These are phyloP conservation scores for Baudoinia panamericana DNA, from an alignment of 495 filamentous ascomycete species.

Conservation along the genomic window DNA sequence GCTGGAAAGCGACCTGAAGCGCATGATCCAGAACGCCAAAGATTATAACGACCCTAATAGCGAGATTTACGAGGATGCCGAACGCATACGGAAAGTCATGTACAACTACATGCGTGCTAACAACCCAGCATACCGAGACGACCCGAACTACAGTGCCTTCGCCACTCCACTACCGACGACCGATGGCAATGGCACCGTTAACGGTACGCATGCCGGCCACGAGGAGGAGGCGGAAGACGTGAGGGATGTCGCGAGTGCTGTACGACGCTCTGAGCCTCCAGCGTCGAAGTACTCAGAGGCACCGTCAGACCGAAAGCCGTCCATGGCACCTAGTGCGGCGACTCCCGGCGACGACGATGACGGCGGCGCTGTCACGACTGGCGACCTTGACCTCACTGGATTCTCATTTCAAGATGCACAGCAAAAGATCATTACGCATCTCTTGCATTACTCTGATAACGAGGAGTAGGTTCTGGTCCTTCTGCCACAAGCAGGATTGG, in stretches of 20 bases:
- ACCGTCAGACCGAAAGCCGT: slow-evolving; percentile 11
- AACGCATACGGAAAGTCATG: slow-evolving; percentile 58
- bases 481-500: slow-evolving; percentile 7
- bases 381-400: slow-evolving; percentile 37
- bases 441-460: slow-evolving; percentile 52
- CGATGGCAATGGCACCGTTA: not conserved
- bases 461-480: slow-evolving; percentile 36
- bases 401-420: slow-evolving; percentile 67
- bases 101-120: slow-evolving; percentile 63
- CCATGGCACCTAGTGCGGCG: slow-evolving; percentile 34
- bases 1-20: slow-evolving; percentile 62
- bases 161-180: slow-evolving; percentile 48
- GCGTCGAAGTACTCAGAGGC: slow-evolving; percentile 4
- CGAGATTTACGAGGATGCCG: slow-evolving; percentile 56
- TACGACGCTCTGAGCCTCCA: not conserved
- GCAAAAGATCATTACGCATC: slow-evolving; percentile 60
- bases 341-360: slow-evolving; percentile 29
- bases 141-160: slow-evolving; percentile 44
- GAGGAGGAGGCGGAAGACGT: slow-evolving; percentile 10
- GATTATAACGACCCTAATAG: slow-evolving; percentile 53
- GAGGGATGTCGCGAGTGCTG: not conserved
- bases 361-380: slow-evolving; percentile 32
- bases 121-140: slow-evolving; percentile 54
- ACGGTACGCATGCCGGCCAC: slow-evolving; percentile 10
- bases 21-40: slow-evolving; percentile 65